phyloP scores from a whole-genome alignment of 169 alveolate species.

The Cryptosporidium parvum region DNA sequence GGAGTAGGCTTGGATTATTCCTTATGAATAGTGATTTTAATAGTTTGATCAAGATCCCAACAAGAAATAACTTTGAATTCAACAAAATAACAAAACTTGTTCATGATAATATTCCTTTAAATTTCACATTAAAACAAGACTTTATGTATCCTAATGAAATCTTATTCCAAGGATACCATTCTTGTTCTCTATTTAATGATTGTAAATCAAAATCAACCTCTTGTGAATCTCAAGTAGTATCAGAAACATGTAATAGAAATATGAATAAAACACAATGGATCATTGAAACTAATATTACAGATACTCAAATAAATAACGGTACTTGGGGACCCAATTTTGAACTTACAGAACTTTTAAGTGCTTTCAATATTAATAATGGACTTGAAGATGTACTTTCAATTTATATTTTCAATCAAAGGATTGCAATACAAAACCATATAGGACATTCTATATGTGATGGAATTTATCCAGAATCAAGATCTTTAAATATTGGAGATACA shows the following conservation, averaged over 20 bases:
- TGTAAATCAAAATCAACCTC: neutral
- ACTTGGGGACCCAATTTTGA: conserved; percentile 14
- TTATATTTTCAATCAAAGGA: neutral
- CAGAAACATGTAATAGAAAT: conserved; percentile 9
- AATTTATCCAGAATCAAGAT: conserved; percentile 13
- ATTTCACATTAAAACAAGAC: neutral
- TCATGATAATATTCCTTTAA: neutral
- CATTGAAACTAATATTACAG: neutral
- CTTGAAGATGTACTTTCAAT: neutral
- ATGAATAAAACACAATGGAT: neutral
- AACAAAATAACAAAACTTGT: neutral
- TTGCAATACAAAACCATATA: conserved; percentile 2
- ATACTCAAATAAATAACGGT: conserved; percentile 23
- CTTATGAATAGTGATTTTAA: neutral
- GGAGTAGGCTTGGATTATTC: conserved; percentile 38
- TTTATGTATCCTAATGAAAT: conserved; percentile 7
- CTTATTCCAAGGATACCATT: conserved; percentile 12
- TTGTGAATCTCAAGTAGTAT: conserved; percentile 13
- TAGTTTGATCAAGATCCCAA: conserved; percentile 22
- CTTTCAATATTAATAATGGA: neutral
- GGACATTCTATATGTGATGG: conserved; percentile 12
- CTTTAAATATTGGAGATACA: neutral
- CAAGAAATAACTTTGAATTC: conserved; percentile 47
- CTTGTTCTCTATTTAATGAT: conserved; percentile 4
- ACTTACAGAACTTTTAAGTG: neutral